phyloP scores from a whole-genome alignment of 2,329 filamentous ascomycete species.

The Incumbomyces delicatus region DNA sequence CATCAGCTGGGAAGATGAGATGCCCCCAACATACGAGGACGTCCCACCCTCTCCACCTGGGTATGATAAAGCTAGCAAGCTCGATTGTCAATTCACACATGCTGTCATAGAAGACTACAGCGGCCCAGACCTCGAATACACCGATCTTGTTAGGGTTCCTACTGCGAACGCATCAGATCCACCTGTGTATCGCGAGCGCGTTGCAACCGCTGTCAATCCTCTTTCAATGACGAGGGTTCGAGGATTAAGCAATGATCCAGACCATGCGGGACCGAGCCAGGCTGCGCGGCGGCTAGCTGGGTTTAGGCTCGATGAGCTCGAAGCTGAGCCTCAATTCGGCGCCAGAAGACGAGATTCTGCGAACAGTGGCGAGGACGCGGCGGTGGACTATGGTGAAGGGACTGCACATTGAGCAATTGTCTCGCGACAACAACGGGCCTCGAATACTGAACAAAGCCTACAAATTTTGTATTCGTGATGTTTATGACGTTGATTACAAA shows the following conservation, averaged over 20 bases:
- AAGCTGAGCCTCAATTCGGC: constrained; percentile 15
- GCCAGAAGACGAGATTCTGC: constrained; percentile 6
- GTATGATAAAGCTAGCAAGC: constrained; percentile 42
- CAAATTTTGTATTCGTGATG: neutral
- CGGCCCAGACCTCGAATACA: constrained; percentile 36
- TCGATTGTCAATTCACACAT: constrained; percentile 26
- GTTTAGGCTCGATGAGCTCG: constrained; percentile 19
- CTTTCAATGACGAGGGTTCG: constrained; percentile 10
- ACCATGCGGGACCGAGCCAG: constrained; percentile 8
- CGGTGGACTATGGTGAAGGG: constrained; percentile 15
- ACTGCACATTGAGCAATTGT: neutral
- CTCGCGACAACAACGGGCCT: too few relatives aligned
- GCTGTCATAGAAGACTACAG: constrained; percentile 38
- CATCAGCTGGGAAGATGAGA: constrained; percentile 94
- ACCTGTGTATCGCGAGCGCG: constrained; percentile 11
- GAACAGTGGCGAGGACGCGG: neutral
- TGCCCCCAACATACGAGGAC: constrained; percentile 86
- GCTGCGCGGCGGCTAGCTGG: constrained; percentile 8
- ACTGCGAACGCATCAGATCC: constrained; percentile 24
- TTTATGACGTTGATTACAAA: neutral
- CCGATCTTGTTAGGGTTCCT: constrained; percentile 38
- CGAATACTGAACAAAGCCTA: neutral
- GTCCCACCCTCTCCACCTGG: constrained; percentile 76
- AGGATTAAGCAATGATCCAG: constrained; percentile 1
- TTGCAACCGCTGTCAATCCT: constrained; percentile 1